Conservation (phyloP, 2,329 filamentous ascomycete species). For the Penicillium freii region DNA sequence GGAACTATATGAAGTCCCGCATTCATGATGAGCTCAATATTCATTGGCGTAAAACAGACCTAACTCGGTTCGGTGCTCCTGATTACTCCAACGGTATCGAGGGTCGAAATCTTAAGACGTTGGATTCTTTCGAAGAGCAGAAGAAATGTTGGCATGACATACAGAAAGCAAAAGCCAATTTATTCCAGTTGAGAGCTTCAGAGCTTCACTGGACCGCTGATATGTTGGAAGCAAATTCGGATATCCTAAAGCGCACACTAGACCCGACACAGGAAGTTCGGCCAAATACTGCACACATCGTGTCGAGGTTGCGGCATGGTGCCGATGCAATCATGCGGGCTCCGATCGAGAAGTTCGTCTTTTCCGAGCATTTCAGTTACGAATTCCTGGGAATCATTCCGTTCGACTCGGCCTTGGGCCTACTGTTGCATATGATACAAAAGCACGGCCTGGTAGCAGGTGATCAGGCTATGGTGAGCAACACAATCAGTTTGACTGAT, state of each 20-base stretch:
- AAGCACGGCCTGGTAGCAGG: not conserved
- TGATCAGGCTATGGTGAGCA: not conserved
- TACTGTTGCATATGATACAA: constrained; percentile 11
- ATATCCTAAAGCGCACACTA: constrained; percentile 20
- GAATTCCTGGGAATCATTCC: constrained; percentile 13
- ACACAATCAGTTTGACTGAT: not conserved
- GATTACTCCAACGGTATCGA: not conserved
- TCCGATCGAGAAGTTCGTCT: not conserved
- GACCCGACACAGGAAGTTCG: constrained; percentile 17
- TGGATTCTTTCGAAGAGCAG: not conserved
- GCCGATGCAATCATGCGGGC: not conserved
- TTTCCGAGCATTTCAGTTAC: constrained; percentile 10
- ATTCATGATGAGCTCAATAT: not conserved
- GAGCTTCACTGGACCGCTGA: constrained; percentile 17
- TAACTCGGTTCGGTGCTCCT: not conserved
- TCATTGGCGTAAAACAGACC: not conserved
- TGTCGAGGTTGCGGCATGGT: not conserved
- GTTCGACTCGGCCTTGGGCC: constrained; percentile 12
- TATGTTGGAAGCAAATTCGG: constrained; percentile 22
- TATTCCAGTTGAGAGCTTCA: not conserved
- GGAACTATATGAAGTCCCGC: not conserved
- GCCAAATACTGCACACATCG: constrained; percentile 16
- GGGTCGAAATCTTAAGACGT: not conserved
- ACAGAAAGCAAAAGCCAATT: constrained; percentile 5
- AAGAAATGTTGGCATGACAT: constrained; percentile 5